Evolutionary conservation across 495 filamentous ascomycete species (phyloP).

Genomic region (Articulospora tetracladia): DNA sequence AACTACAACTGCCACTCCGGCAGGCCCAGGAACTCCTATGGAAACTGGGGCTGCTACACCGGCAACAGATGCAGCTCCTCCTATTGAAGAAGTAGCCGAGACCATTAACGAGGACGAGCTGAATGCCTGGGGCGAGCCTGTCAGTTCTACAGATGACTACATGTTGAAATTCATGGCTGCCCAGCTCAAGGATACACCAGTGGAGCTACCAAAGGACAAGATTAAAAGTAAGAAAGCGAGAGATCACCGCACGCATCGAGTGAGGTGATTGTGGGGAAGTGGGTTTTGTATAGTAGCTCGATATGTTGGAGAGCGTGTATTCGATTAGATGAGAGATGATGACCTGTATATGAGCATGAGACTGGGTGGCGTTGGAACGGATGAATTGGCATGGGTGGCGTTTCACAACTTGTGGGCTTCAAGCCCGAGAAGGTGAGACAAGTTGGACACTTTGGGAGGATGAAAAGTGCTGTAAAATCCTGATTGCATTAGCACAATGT

Average conservation of each 20-base stretch:
- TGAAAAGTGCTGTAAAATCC: no score
- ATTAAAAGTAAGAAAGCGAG: slow-evolving; percentile 76
- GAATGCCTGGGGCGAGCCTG: slow-evolving; percentile 50
- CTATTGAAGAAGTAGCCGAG: slow-evolving; percentile 35
- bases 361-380: neutral
- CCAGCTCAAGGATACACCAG: slow-evolving; percentile 71
- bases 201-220: slow-evolving; percentile 77
- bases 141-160: slow-evolving; percentile 75
- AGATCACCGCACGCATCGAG: slow-evolving; percentile 41
- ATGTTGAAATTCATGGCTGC: slow-evolving; percentile 75
- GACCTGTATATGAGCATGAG: neutral
- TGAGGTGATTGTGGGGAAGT: slow-evolving; percentile 12
- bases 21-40: slow-evolving; percentile 31
- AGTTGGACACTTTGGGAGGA: no score
- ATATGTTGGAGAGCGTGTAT: neutral
- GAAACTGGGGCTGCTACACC: slow-evolving; percentile 21
- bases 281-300: neutral
- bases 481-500: no score
- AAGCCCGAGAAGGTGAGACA: no score
- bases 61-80: slow-evolving; percentile 3
- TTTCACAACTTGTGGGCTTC: neutral
- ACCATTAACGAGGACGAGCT: slow-evolving; percentile 41
- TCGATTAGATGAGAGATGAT: neutral
- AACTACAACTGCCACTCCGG: slow-evolving; percentile 32
- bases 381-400: neutral